Conservation (phyloP, 352 stramenopile genomes). For the Nothophytophthora sp. region DNA sequence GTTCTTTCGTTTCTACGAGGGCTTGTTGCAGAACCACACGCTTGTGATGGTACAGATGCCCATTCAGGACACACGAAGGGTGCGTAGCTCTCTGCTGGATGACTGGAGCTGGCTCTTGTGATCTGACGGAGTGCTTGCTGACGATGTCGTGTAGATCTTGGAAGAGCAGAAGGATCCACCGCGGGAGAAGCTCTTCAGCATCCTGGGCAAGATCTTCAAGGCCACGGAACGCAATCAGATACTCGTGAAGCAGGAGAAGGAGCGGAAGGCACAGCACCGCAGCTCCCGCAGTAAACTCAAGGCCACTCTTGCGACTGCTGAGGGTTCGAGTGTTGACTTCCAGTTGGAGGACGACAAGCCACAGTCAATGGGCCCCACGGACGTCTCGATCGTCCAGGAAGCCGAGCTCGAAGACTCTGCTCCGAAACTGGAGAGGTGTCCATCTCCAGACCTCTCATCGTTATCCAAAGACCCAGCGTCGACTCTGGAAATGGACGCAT, state of each 20-base stretch:
- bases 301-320: background rate
- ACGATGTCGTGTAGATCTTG: slow-evolving; percentile 50
- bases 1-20: slow-evolving; percentile 66
- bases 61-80: slow-evolving; percentile 73
- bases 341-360: background rate
- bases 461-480: background rate
- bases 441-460: slow-evolving; percentile 12
- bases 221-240: slow-evolving; percentile 67
- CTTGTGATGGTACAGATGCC: slow-evolving; percentile 76
- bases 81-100: slow-evolving; percentile 25
- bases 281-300: background rate
- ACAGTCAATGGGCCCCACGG: slow-evolving; percentile 1
- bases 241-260: slow-evolving; percentile 14
- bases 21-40: slow-evolving; percentile 55
- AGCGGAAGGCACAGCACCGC: slow-evolving; percentile 12
- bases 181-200: slow-evolving; percentile 69
- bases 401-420: slow-evolving; percentile 2
- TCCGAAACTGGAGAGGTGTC: slow-evolving; percentile 18
- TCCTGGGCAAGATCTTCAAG: slow-evolving; percentile 77
- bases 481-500: background rate
- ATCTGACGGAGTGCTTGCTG: background rate
- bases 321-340: slow-evolving; percentile 3
- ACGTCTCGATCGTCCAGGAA: slow-evolving; percentile 7
- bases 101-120: background rate
- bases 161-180: slow-evolving; percentile 69